phyloP scores from a whole-genome alignment of 1,139 yeast species.

The Meyerozyma carpophila region DNA sequence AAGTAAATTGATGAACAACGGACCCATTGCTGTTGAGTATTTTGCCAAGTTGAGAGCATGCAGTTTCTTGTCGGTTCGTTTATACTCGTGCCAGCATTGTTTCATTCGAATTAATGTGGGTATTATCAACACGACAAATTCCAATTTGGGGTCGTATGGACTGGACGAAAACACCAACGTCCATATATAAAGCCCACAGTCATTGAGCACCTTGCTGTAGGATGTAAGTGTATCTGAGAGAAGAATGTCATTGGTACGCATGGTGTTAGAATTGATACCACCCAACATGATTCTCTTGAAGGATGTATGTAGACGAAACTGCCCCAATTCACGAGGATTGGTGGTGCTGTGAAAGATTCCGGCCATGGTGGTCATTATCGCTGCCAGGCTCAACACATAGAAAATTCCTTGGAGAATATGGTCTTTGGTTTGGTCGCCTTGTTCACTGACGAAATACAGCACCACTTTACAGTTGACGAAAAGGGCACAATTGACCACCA shows the following conservation, averaged over 20 bases:
- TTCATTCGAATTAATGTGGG: conserved; percentile 72
- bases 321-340: conserved; percentile 23
- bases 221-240: conserved; percentile 80
- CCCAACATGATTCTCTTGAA: conserved; percentile 52
- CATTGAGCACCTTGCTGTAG: conserved; percentile 69
- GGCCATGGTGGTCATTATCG: neutral
- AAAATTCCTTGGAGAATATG: neutral
- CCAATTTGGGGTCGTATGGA: conserved; percentile 32
- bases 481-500: conserved; percentile 17
- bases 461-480: conserved; percentile 18
- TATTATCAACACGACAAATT: conserved; percentile 44
- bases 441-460: conserved; percentile 5
- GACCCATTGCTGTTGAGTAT: conserved; percentile 63
- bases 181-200: conserved; percentile 48
- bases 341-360: neutral
- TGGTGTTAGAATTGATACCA: conserved; percentile 44
- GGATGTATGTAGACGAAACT: conserved; percentile 42
- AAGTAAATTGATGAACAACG: conserved; percentile 46
- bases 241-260: conserved; percentile 74
- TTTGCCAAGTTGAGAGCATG: conserved; percentile 71
- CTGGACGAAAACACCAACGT: conserved; percentile 20
- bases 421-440: neutral
- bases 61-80: conserved; percentile 39
- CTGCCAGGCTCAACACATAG: neutral
- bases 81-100: conserved; percentile 75